phyloP scores from a whole-genome alignment of 2,329 filamentous ascomycete genomes.

The Fusarium nodosum region DNA sequence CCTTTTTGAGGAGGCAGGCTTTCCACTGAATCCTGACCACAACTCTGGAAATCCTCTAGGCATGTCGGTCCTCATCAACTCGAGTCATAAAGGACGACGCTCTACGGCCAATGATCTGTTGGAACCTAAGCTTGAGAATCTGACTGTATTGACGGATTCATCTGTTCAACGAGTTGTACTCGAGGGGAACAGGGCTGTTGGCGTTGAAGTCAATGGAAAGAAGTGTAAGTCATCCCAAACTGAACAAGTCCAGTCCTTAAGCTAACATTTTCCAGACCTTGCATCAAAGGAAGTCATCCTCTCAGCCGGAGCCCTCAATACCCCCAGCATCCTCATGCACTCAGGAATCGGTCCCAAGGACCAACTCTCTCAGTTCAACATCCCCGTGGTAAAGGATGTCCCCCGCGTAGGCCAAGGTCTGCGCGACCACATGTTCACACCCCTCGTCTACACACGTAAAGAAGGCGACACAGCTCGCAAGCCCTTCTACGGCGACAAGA shows the following conservation, averaged over 20 bases:
- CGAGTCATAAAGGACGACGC: constrained; percentile 62
- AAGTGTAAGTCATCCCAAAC: constrained; percentile 19
- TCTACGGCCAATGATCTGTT: constrained; percentile 67
- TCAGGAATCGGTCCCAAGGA: constrained; percentile 37
- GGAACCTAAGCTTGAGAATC: constrained; percentile 59
- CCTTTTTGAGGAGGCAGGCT: constrained; percentile 63
- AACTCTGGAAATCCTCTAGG: constrained; percentile 72
- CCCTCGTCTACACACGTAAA: constrained; percentile 57
- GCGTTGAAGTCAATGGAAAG: constrained; percentile 37
- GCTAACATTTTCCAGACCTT: constrained; percentile 40
- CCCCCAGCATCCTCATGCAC: constrained; percentile 60
- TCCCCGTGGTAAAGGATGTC: constrained; percentile 49
- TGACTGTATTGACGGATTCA: constrained; percentile 38
- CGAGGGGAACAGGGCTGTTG: constrained; percentile 37
- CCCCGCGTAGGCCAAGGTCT: constrained; percentile 58
- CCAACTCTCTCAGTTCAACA: constrained; percentile 32
- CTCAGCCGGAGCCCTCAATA: constrained; percentile 58
- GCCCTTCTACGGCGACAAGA: constrained; percentile 60
- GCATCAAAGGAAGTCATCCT: constrained; percentile 61
- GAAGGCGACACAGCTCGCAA: constrained; percentile 59
- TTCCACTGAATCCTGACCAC: constrained; percentile 65
- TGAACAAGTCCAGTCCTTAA: rapidly evolving
- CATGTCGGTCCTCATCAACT: constrained; percentile 64
- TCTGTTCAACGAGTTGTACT: constrained; percentile 40
- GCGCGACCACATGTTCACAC: constrained; percentile 57